Conservation (phyloP, 2,329 filamentous ascomycete genomes). For the Hypoxylon sp. region DNA sequence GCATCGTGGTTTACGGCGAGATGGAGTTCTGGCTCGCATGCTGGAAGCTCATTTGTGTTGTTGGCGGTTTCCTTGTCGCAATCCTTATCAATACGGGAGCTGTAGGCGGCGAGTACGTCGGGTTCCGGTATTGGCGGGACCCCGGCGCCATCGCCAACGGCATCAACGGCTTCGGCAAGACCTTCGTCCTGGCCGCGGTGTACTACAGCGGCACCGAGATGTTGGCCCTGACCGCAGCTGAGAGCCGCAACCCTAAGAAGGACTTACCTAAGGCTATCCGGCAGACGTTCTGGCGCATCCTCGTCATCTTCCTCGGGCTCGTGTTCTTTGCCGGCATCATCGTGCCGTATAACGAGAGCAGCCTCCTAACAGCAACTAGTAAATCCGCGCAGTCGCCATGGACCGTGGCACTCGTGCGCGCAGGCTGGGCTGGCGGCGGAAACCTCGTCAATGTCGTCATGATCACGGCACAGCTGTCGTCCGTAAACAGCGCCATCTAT, state of each 20-base stretch:
- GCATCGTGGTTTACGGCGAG: slow-evolving; percentile 53
- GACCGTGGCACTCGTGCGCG: slow-evolving; percentile 52
- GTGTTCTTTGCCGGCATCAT: slow-evolving; percentile 55
- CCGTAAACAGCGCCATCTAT: slow-evolving; percentile 55
- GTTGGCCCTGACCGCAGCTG: slow-evolving; percentile 56
- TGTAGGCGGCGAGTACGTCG: slow-evolving; percentile 55
- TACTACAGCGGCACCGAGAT: slow-evolving; percentile 58
- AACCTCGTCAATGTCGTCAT: slow-evolving; percentile 56
- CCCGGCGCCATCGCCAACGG: slow-evolving; percentile 56
- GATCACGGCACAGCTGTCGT: slow-evolving; percentile 56
- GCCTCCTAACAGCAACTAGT: slow-evolving; percentile 54
- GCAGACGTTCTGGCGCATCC: slow-evolving; percentile 54
- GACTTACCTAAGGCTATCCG: slow-evolving; percentile 53
- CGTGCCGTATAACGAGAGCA: slow-evolving; percentile 53
- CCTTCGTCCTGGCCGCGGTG: slow-evolving; percentile 56
- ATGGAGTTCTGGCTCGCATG: slow-evolving; percentile 54
- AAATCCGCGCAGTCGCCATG: slow-evolving; percentile 54
- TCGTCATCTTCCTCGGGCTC: slow-evolving; percentile 54
- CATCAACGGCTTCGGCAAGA: slow-evolving; percentile 56
- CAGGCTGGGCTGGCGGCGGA: slow-evolving; percentile 50
- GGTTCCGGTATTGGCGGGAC: slow-evolving; percentile 55
- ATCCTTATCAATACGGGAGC: slow-evolving; percentile 56
- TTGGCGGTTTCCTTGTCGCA: slow-evolving; percentile 54
- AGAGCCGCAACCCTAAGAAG: slow-evolving; percentile 52
- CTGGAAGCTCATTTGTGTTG: slow-evolving; percentile 55